Percentiles rank a stretch among this genome's conserved stretches.
phyloP scores from a whole-genome alignment of 495 filamentous ascomycete species.

The Daldinia vernicosa region DNA sequence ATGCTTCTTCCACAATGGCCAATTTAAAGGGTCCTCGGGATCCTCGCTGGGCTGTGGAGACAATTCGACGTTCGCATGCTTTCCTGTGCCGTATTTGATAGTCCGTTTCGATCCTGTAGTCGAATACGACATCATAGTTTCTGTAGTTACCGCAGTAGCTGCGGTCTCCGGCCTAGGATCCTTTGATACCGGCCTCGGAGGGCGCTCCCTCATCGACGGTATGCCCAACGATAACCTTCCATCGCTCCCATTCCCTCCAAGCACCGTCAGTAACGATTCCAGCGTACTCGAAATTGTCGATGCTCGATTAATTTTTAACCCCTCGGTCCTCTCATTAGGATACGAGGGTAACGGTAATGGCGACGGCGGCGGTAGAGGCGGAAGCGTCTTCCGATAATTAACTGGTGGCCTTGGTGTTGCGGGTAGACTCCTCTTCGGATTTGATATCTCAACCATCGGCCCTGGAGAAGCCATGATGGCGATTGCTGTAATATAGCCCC shows the following conservation, averaged over 20 bases:
- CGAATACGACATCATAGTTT: conserved; percentile 45
- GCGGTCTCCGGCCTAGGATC: conserved; percentile 42
- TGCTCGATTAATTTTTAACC: background rate
- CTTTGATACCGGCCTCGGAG: conserved; percentile 31
- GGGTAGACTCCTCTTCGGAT: conserved; percentile 34
- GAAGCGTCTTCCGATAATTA: conserved; percentile 40
- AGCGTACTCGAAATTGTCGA: conserved; percentile 21
- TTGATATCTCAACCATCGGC: conserved; percentile 34
- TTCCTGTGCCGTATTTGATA: conserved; percentile 59
- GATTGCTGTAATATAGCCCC: background rate
- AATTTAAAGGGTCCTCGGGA: conserved; percentile 62
- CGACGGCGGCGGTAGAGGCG: conserved; percentile 39
- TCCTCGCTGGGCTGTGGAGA: conserved; percentile 61
- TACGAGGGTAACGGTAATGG: conserved; percentile 25
- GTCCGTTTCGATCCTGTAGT: conserved; percentile 50
- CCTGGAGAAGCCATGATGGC: conserved; percentile 26
- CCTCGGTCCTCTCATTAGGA: background rate
- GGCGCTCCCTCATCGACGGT: conserved; percentile 11
- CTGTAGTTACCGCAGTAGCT: conserved; percentile 43
- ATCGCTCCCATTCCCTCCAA: conserved; percentile 13
- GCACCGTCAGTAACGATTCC: conserved; percentile 17
- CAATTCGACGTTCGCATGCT: conserved; percentile 53
- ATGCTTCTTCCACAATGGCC: conserved; percentile 60
- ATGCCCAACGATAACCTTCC: conserved; percentile 19
- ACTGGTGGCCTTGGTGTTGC: conserved; percentile 24